These are phyloP conservation scores for Fusarium sacchari DNA, from an alignment of 2,329 filamentous ascomycete genomes.

Conservation along the genomic window DNA sequence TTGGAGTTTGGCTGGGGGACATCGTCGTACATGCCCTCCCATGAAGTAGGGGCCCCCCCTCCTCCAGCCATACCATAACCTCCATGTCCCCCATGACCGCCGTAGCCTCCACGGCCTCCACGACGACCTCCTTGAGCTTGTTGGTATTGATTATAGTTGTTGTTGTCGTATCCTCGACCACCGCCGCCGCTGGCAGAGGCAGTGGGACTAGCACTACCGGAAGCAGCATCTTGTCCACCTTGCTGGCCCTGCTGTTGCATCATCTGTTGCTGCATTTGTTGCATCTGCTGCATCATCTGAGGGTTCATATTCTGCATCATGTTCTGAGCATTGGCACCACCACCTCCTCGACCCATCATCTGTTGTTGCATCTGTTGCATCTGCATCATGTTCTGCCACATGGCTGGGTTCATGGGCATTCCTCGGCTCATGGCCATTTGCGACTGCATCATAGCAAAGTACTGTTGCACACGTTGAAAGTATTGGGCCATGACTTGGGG, in stretches of 20 bases:
- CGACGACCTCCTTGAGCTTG: slow-evolving; percentile 49
- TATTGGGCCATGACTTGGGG: slow-evolving; percentile 98
- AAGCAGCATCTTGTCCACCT: slow-evolving; percentile 44
- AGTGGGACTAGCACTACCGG: slow-evolving; percentile 33
- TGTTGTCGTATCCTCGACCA: slow-evolving; percentile 46
- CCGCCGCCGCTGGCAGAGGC: slow-evolving; percentile 39
- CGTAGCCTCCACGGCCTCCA: slow-evolving; percentile 47
- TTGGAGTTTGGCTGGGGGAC: slow-evolving; percentile 81
- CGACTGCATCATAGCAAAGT: slow-evolving; percentile 94
- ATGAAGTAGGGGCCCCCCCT: slow-evolving; percentile 78
- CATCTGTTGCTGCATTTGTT: slow-evolving; percentile 57
- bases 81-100: slow-evolving; percentile 42
- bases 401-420: slow-evolving; percentile 78
- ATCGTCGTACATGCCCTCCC: slow-evolving; percentile 99
- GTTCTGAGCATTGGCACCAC: slow-evolving; percentile 49
- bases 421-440: slow-evolving; percentile 86
- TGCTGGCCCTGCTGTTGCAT: slow-evolving; percentile 53
- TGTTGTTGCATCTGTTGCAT: slow-evolving; percentile 74
- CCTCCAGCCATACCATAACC: slow-evolving; percentile 52
- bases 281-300: slow-evolving; percentile 70
- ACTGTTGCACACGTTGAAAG: slow-evolving; percentile 98
- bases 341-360: slow-evolving; percentile 59
- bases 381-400: slow-evolving; percentile 80
- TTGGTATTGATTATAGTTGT: slow-evolving; percentile 53
- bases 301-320: slow-evolving; percentile 58